Evolutionary conservation across 306 rosid species (phyloP).

Genomic region (Comarum palustre): DNA sequence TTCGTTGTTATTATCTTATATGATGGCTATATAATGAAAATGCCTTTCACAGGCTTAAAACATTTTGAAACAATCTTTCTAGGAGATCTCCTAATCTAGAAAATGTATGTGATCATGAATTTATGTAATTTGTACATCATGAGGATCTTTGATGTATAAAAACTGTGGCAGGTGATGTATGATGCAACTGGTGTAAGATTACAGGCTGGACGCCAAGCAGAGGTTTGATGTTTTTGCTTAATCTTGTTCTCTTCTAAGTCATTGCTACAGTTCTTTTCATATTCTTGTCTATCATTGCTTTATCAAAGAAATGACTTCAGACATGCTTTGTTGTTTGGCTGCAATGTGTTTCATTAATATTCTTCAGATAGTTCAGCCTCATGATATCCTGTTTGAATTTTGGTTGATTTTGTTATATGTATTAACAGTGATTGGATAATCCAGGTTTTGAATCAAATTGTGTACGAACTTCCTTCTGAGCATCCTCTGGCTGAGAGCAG

Average conservation of each 20-base stretch:
- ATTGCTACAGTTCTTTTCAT: constrained; percentile 7
- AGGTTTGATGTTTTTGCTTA: constrained; percentile 53
- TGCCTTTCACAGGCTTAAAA: background rate
- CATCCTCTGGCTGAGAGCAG: constrained; percentile 96
- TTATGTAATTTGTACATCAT: constrained; percentile 10
- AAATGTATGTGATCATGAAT: constrained; percentile 12
- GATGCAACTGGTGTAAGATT: constrained; percentile 98
- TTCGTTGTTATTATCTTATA: background rate
- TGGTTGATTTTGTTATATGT: constrained; percentile 13
- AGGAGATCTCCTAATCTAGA: background rate
- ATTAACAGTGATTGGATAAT: constrained; percentile 6
- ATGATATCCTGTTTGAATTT: constrained; percentile 3
- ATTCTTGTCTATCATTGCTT: background rate
- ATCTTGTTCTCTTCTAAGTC: background rate
- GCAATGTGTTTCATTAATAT: background rate
- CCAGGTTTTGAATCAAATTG: constrained; percentile 93
- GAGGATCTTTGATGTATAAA: constrained; percentile 36
- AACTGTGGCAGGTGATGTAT: constrained; percentile 84
- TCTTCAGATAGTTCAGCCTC: background rate
- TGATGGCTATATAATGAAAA: background rate
- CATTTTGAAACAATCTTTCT: background rate
- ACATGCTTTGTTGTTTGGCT: constrained; percentile 17
- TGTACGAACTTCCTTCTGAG: constrained; percentile 92
- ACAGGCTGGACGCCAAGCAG: constrained; percentile 99
- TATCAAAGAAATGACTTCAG: constrained; percentile 18